A percentile compares a stretch with the other conserved stretches of the same genome.
Evolutionary conservation across 2,329 filamentous ascomycete genomes (phyloP).

Genomic region (Drechslerella stenobrocha): DNA sequence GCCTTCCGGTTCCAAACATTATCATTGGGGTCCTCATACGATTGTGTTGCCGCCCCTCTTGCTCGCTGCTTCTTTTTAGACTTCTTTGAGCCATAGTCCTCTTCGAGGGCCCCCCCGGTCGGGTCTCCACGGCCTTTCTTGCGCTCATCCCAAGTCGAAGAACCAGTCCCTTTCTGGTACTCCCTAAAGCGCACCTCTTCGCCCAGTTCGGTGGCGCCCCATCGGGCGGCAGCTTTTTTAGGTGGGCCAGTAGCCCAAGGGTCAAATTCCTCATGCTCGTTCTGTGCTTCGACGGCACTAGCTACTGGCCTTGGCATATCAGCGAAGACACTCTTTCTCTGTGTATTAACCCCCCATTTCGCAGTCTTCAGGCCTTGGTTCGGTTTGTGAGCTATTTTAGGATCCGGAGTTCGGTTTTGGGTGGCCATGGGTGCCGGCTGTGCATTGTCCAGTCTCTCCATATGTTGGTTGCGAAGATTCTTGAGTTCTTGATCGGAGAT

Average conservation of each 20-base stretch:
- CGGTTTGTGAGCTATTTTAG: background rate
- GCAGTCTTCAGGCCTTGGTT: background rate
- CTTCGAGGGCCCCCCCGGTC: conserved; percentile 50
- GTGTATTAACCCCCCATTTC: conserved; percentile 23
- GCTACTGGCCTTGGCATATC: conserved; percentile 10
- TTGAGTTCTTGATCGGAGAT: background rate
- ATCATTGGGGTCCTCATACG: conserved; percentile 13
- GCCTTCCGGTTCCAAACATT: conserved; percentile 27
- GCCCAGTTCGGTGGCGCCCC: too few relatives aligned
- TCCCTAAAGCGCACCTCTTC: conserved; percentile 10
- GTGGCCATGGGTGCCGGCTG: background rate
- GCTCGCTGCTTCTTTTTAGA: conserved; percentile 43
- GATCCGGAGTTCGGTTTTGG: background rate
- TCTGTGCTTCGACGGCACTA: conserved; percentile 52
- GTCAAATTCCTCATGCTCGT: background rate
- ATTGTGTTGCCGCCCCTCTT: conserved; percentile 38
- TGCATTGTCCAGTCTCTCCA: background rate
- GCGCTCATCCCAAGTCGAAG: conserved; percentile 25
- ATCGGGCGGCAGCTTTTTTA: too few relatives aligned
- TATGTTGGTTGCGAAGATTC: background rate
- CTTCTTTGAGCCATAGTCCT: conserved; percentile 32
- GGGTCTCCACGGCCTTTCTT: conserved; percentile 44
- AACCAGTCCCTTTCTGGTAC: conserved; percentile 1
- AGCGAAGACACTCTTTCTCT: conserved; percentile 44
- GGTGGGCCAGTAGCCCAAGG: background rate